Conservation (phyloP, 108 stramenopile species). For the Chaetoceros muelleri region DNA sequence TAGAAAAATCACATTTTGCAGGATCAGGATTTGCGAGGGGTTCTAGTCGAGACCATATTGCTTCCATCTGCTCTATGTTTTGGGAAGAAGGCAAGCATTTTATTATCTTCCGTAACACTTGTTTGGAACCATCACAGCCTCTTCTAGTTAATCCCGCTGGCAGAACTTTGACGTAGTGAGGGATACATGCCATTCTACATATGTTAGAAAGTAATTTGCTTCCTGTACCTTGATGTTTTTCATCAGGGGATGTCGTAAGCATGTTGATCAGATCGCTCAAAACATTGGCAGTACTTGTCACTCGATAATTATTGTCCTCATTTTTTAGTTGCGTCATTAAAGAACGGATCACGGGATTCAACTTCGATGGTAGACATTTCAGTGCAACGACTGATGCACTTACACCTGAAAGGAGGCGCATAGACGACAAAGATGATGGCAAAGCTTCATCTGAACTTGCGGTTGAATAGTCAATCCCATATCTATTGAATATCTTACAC, state of each 20-base stretch:
- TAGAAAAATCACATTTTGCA: not conserved
- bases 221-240: slow-evolving; percentile 15
- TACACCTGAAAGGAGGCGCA: slow-evolving; percentile 27
- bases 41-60: slow-evolving; percentile 18
- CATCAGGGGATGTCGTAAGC: slow-evolving; percentile 6
- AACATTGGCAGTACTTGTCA: slow-evolving; percentile 15
- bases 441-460: not conserved
- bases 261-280: slow-evolving; percentile 22
- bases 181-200: slow-evolving; percentile 25
- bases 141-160: not conserved
- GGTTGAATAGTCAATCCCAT: not conserved
- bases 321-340: slow-evolving; percentile 67
- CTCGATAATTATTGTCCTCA: slow-evolving; percentile 26
- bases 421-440: slow-evolving; percentile 7
- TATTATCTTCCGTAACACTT: slow-evolving; percentile 18
- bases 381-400: slow-evolving; percentile 35
- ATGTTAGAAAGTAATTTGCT: slow-evolving; percentile 35
- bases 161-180: not conserved
- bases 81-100: slow-evolving; percentile 4
- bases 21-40: slow-evolving; percentile 2
- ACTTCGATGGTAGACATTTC: slow-evolving; percentile 28
- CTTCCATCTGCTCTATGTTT: slow-evolving; percentile 12
- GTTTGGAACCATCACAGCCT: slow-evolving; percentile 2
- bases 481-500: not conserved
- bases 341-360: slow-evolving; percentile 52